A percentile compares a stretch with the other conserved stretches of the same genome.
These are phyloP conservation scores for Vigna radiata DNA, from an alignment of 306 rosid species.

Conservation along the genomic window DNA sequence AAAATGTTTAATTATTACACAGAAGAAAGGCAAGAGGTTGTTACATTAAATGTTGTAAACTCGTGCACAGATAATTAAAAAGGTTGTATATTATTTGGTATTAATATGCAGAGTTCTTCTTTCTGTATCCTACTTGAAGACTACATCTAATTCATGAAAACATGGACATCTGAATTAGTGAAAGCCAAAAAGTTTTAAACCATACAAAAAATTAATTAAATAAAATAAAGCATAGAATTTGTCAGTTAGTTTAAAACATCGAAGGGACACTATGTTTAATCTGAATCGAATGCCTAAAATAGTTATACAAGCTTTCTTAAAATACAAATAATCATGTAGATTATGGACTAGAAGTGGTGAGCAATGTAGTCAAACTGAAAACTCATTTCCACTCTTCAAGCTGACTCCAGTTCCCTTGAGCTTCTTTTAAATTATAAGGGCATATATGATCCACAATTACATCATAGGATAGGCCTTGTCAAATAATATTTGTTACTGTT, in stretches of 20 bases:
- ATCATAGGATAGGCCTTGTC: not conserved
- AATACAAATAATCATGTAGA: too few relatives aligned
- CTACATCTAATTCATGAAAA: slow-evolving; percentile 5
- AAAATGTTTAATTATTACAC: not conserved
- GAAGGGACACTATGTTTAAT: not conserved
- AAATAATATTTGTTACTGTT: too few relatives aligned
- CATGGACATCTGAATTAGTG: not conserved
- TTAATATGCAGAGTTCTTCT: slow-evolving; percentile 7
- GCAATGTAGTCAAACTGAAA: not conserved
- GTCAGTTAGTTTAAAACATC: not conserved
- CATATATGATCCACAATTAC: not conserved
- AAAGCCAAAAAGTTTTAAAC: not conserved
- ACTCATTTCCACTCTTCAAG: not conserved
- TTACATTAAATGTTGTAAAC: slow-evolving; percentile 7
- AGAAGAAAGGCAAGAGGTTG: slow-evolving; percentile 1
- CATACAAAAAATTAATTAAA: not conserved
- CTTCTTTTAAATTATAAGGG: not conserved
- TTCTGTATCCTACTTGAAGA: not conserved
- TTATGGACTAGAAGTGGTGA: not conserved
- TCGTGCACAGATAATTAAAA: not conserved
- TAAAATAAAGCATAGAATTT: not conserved
- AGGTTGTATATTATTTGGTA: slow-evolving; percentile 9
- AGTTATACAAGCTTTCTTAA: not conserved
- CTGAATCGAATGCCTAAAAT: not conserved
- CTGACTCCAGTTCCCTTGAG: not conserved